Evolutionary conservation across 2,329 filamentous ascomycete genomes (phyloP), one percentile per base, ranked within the genome.

Genomic region (Colletotrichum salicis): DNA sequence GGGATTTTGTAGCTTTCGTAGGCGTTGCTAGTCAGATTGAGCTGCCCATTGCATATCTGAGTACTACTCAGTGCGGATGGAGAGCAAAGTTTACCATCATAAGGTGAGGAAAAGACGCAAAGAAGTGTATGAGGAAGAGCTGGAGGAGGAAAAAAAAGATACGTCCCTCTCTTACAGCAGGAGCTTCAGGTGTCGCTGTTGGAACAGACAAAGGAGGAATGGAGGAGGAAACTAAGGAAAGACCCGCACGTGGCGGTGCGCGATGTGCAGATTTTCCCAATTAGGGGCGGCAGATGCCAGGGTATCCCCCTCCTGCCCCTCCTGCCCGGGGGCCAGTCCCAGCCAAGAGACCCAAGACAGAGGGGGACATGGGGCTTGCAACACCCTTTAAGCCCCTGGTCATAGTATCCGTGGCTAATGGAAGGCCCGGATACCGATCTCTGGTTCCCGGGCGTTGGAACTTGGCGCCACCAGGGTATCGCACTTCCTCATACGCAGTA

Each of bases 171-270:
- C n/a, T n/a, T 13, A 67, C 64, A 33, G 19, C 24, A 57, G 45
- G 10, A 68, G 69, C 69, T 35, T 68, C 69, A 68, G 69, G 65
- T 68, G 64, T 29, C 41, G 55, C 37, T 33, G 52, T 22, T 57
- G 15, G 24, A 56, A 35, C 24, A 48, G 61, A 70, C 27, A 45
- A 66, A 48, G 57, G 11, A 31, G 55, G 33, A 31, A 7, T 35
- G 13, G 57, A 41, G 24, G 12, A 37, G 57, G 35, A 41, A 45
- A 60, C 58, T 45, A 63, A 41, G 33, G 58, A 68, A 33, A 45
- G 69, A 63, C 69, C 64, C 65, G 54, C 69, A 71, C 69, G 69
- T 71, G 69, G 69, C 64, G 35, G 64, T 71, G 69, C 59, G 68
- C 11, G 35, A 37, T 55, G 57, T 52, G 31, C 57, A 37, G 12